phyloP scores from a whole-genome alignment of 192 early-diverging fungal genomes.

The Umbelopsis vinacea region DNA sequence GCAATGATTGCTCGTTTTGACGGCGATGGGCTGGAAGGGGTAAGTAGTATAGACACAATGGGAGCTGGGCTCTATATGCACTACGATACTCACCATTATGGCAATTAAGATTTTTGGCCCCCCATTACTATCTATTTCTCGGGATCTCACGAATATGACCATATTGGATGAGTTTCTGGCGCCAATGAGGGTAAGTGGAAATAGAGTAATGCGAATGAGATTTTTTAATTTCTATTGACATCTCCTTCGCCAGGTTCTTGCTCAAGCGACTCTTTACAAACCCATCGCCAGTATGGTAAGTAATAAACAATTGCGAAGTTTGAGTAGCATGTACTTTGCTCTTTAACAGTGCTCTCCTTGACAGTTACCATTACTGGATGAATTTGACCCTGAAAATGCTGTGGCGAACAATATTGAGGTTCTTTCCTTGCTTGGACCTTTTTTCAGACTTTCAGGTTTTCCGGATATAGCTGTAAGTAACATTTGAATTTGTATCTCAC shows the following conservation, averaged over 20 bases:
- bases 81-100: background rate
- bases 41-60: slow-evolving; percentile 28
- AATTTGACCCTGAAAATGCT: slow-evolving; percentile 61
- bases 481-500: no score
- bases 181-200: slow-evolving; percentile 49
- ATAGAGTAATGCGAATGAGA: background rate
- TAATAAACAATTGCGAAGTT: background rate
- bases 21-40: slow-evolving; percentile 66
- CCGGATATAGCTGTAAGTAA: slow-evolving; percentile 50
- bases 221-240: background rate
- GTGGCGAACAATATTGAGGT: slow-evolving; percentile 62
- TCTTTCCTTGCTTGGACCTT: slow-evolving; percentile 75
- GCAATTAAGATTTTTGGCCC: slow-evolving; percentile 56
- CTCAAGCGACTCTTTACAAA: slow-evolving; percentile 59
- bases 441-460: slow-evolving; percentile 63
- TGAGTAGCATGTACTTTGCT: no score
- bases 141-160: slow-evolving; percentile 45
- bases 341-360: no score
- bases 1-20: slow-evolving; percentile 64
- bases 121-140: slow-evolving; percentile 54
- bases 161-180: slow-evolving; percentile 56
- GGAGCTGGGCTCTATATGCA: background rate
- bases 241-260: slow-evolving; percentile 45
- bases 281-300: slow-evolving; percentile 52
- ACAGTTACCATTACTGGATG: slow-evolving; percentile 36